phyloP scores from a whole-genome alignment of 805 yeast species.

The Cyberlindnera saturnus region DNA sequence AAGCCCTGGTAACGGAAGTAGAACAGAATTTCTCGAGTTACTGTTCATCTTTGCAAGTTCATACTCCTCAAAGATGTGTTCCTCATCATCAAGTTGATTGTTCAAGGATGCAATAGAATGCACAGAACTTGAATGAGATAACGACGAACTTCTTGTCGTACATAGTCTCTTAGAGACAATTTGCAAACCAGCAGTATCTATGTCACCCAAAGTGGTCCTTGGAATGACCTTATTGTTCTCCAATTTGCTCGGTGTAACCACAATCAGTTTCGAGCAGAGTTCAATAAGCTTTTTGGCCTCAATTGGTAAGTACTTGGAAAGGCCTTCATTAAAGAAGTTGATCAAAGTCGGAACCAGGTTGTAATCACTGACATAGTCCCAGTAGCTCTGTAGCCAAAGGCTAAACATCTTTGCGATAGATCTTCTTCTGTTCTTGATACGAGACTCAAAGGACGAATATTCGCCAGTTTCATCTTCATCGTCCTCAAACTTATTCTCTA shows the following conservation, averaged over 20 bases:
- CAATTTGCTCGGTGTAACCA: constrained; percentile 45
- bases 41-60: constrained; percentile 42
- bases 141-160: constrained; percentile 22
- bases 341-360: constrained; percentile 59
- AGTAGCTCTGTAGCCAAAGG: constrained; percentile 86
- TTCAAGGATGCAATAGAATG: constrained; percentile 27
- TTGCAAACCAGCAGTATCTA: constrained; percentile 30
- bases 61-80: constrained; percentile 51
- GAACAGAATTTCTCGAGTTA: constrained; percentile 36
- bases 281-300: constrained; percentile 61
- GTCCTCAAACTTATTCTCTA: constrained; percentile 30
- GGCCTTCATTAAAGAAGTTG: constrained; percentile 75
- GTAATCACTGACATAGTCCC: constrained; percentile 65
- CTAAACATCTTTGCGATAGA: constrained; percentile 64
- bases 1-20: constrained; percentile 22
- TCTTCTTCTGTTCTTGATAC: constrained; percentile 52
- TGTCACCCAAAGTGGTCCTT: constrained; percentile 1
- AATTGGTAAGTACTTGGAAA: constrained; percentile 53
- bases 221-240: constrained; percentile 14
- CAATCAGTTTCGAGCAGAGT: constrained; percentile 53
- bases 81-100: constrained; percentile 26
- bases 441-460: constrained; percentile 32
- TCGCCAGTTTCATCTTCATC: constrained; percentile 29
- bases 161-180: constrained; percentile 46
- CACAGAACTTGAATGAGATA: constrained; percentile 32